Percentiles rank a stretch among this genome's conserved stretches.
These are phyloP conservation scores for Spongiforma sp. DNA, from an alignment of 1,284 basidiomycete species.

Conservation along the genomic window DNA sequence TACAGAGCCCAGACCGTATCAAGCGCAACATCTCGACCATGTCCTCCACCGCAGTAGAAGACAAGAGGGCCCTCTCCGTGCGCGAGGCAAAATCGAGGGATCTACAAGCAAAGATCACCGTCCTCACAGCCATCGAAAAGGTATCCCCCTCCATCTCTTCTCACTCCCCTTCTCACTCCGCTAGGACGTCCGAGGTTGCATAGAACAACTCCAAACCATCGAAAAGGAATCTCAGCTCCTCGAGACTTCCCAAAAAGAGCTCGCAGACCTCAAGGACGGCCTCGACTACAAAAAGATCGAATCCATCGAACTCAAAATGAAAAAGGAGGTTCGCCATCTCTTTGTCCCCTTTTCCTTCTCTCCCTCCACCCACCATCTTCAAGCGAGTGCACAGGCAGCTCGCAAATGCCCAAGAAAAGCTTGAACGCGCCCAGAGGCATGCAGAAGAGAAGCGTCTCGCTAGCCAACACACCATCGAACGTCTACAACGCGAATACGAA, in stretches of 20 bases:
- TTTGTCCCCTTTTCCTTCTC: not conserved
- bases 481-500: conserved; percentile 76
- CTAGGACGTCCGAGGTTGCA: conserved; percentile 71
- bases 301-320: conserved; percentile 66
- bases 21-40: conserved; percentile 79
- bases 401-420: conserved; percentile 76
- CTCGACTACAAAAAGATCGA: conserved; percentile 76
- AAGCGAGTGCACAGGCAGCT: conserved; percentile 82
- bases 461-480: conserved; percentile 71
- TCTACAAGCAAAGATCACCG: conserved; percentile 73
- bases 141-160: conserved; percentile 38
- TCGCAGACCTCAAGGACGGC: conserved; percentile 66
- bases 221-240: conserved; percentile 71
- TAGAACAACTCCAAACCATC: conserved; percentile 73
- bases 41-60: conserved; percentile 61
- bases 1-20: conserved; percentile 88
- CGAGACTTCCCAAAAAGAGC: conserved; percentile 65
- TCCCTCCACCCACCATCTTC: conserved; percentile 6
- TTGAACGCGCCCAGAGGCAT: conserved; percentile 74
- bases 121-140: conserved; percentile 77
- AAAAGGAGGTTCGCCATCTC: conserved; percentile 54
- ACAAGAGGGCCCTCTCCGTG: conserved; percentile 62
- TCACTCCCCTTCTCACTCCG: not conserved
- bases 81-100: conserved; percentile 78
- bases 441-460: conserved; percentile 75